phyloP scores from a whole-genome alignment of 2,329 filamentous ascomycete genomes.

The Phyllosticta citrichinensis region DNA sequence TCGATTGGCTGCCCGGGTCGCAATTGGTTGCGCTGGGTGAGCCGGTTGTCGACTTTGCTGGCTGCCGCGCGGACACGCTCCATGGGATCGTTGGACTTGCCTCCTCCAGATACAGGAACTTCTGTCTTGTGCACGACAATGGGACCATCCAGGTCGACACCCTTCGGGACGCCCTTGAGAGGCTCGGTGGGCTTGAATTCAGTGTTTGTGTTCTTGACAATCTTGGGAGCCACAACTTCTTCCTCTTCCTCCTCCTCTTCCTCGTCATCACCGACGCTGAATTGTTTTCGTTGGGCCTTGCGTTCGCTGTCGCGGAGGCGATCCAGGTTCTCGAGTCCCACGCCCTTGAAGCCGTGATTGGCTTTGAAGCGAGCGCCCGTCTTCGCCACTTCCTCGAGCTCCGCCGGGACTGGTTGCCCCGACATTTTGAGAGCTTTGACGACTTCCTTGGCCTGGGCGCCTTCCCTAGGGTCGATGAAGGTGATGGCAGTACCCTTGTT shows the following conservation, averaged over 20 bases:
- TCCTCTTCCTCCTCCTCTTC: constrained; percentile 63
- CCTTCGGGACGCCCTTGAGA: neutral
- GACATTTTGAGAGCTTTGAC: constrained; percentile 89
- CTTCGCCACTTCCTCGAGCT: constrained; percentile 49
- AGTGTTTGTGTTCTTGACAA: constrained; percentile 52
- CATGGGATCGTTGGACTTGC: constrained; percentile 50
- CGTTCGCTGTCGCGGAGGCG: constrained; percentile 82
- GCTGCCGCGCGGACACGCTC: constrained; percentile 87
- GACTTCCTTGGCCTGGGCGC: constrained; percentile 80
- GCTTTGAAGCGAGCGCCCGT: constrained; percentile 60
- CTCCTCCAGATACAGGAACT: constrained; percentile 40
- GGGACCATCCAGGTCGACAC: constrained; percentile 50
- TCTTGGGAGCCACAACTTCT: constrained; percentile 48
- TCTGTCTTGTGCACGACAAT: constrained; percentile 66
- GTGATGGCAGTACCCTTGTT: constrained; percentile 93
- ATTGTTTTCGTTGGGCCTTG: constrained; percentile 64
- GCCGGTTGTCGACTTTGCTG: constrained; percentile 78
- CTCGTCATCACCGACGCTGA: constrained; percentile 62
- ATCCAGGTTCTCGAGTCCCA: constrained; percentile 84
- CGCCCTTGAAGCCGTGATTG: constrained; percentile 90
- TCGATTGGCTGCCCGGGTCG: constrained; percentile 90
- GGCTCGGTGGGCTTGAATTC: constrained; percentile 13
- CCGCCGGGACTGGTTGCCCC: constrained; percentile 69
- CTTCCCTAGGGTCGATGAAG: constrained; percentile 84
- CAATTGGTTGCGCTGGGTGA: constrained; percentile 81